Evolutionary conservation across 1,284 basidiomycete species (phyloP).

Genomic region (Polyporus tsugae): DNA sequence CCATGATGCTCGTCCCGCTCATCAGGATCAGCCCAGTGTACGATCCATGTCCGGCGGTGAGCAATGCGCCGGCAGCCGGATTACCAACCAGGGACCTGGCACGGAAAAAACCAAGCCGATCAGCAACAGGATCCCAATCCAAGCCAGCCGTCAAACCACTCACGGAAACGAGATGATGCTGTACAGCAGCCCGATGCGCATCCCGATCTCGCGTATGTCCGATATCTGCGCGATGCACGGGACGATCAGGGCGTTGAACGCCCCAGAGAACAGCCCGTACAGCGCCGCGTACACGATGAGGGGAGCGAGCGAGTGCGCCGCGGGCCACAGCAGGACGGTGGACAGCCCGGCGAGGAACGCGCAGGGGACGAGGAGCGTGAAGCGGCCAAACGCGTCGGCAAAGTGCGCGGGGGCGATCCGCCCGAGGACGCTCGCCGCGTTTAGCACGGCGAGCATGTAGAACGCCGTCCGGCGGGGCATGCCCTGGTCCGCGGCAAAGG

Average conservation of each 20-base stretch:
- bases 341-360: conserved; percentile 66
- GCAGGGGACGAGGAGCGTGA: conserved; percentile 66
- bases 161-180: conserved; percentile 71
- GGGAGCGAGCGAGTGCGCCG: conserved; percentile 42
- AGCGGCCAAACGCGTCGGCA: conserved; percentile 65
- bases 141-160: conserved; percentile 43
- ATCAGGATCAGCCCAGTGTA: conserved; percentile 63
- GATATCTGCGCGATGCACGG: conserved; percentile 50
- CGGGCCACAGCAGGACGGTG: conserved; percentile 65
- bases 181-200: conserved; percentile 67
- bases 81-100: conserved; percentile 65
- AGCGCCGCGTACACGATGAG: conserved; percentile 61
- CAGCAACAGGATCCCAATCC: background rate
- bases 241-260: conserved; percentile 45
- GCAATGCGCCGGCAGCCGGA: conserved; percentile 64
- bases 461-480: conserved; percentile 42
- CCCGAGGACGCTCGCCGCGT: conserved; percentile 66
- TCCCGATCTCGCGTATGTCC: conserved; percentile 61
- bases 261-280: conserved; percentile 56
- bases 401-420: conserved; percentile 67
- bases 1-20: conserved; percentile 61
- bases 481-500: conserved; percentile 34
- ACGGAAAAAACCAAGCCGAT: background rate
- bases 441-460: conserved; percentile 67
- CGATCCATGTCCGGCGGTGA: conserved; percentile 52